Base-by-base conservation (phyloP, 73 alveolate species). In the Paramecium sonneborni region DNA sequence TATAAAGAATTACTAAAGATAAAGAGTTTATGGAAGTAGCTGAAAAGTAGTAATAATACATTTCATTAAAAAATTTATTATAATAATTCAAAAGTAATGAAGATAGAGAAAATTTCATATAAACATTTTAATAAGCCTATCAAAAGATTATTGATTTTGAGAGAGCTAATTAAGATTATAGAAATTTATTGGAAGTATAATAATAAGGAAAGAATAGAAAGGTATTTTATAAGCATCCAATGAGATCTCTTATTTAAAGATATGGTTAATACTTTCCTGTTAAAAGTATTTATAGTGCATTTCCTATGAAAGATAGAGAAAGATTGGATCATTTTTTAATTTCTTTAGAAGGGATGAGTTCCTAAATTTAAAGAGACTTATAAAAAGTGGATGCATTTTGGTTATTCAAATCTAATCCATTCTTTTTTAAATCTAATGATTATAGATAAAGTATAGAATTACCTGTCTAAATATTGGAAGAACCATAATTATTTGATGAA, bases 261-360 rank as follows among this genome's bases (percentile, higher is more conserved):
- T 76, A 76, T 39, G 89, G 89, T 35, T 10, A 41, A 4, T 41
- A 8, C 8, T 76, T 76, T 41, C 89, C 89, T 28, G 70, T 76
- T 6, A 76, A 44, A 23, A 23, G 74, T 44, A 76, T 76, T 20
- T 76, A 76, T 12, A 76, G 18, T 5, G 34, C 89, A 12, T 76
- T 76, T 41, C 89, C 89, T 1, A 44, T 76, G 74, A 76, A 76
- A 14, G 89, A 76, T 20, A 12, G 89, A 41, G 89, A 76, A 24
- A 76, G 72, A 32, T 21, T 76, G 24, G 72, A 76, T 30, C 68
- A 76, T 41, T 76, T 76, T 24, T 76, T 76, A 44, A 38, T 76
- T 20, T 21, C 43, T 12, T 12, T 76, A 0, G 70, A 41, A 21
- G 89, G 89, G 9, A 76, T 76, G 89, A 24, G 58, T 38, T 76